Percentiles rank a stretch among this genome's conserved stretches.
These are phyloP conservation scores for Eucalyptus urophylla DNA, from an alignment of 345 rosid species.

Conservation along the genomic window DNA sequence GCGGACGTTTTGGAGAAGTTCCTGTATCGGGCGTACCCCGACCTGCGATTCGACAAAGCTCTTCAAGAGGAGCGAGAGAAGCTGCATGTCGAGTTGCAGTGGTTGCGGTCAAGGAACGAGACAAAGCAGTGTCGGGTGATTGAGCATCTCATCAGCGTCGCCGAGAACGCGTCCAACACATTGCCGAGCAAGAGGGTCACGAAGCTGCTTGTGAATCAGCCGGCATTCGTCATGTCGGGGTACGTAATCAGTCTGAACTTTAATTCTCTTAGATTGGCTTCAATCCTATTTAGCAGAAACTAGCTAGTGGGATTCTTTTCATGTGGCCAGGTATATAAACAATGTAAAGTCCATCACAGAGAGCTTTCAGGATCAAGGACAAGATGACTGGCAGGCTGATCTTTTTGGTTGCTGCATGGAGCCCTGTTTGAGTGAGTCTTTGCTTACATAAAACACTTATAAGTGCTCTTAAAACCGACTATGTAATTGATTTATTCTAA, in stretches of 20 bases:
- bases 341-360: slow-evolving; percentile 3
- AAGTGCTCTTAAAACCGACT: not conserved
- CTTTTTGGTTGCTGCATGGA: slow-evolving; percentile 87
- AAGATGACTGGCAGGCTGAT: slow-evolving; percentile 80
- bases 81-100: slow-evolving; percentile 64
- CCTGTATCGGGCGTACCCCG: slow-evolving; percentile 66
- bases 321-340: not conserved
- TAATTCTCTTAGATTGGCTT: not conserved
- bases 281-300: not conserved
- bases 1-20: slow-evolving; percentile 53
- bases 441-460: not conserved
- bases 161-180: slow-evolving; percentile 32
- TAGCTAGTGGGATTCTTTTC: not conserved
- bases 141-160: slow-evolving; percentile 69
- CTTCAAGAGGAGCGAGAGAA: slow-evolving; percentile 61
- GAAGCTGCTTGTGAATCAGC: slow-evolving; percentile 18
- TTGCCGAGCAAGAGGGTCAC: slow-evolving; percentile 5
- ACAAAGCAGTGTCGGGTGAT: slow-evolving; percentile 64
- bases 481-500: not conserved
- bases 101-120: slow-evolving; percentile 56
- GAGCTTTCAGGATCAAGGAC: not conserved
- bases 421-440: slow-evolving; percentile 65
- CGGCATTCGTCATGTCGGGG: slow-evolving; percentile 9
- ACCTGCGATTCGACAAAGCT: slow-evolving; percentile 60
- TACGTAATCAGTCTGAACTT: not conserved